These are phyloP conservation scores for Noccaea bulbosa DNA, from an alignment of 345 rosid genomes.

Conservation along the genomic window DNA sequence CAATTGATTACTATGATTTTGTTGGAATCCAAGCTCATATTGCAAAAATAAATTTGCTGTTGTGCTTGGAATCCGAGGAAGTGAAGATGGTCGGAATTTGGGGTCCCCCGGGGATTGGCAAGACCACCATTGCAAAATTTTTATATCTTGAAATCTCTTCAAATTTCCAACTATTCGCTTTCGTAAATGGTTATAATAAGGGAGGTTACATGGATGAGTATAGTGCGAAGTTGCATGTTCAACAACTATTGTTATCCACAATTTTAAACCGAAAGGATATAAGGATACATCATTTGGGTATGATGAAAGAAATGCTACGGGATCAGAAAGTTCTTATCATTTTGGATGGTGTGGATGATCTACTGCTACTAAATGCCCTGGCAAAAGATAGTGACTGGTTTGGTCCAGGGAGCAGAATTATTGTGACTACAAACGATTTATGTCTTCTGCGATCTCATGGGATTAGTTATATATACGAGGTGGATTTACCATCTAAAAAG, in stretches of 20 bases:
- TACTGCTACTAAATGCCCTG: background rate
- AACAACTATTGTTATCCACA: conserved; percentile 38
- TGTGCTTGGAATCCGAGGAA: background rate
- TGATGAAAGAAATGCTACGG: background rate
- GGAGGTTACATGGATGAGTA: background rate
- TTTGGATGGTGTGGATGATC: conserved; percentile 20
- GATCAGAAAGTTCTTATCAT: conserved; percentile 20
- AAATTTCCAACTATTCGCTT: background rate
- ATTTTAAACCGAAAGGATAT: conserved; percentile 29
- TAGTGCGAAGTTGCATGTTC: conserved; percentile 30
- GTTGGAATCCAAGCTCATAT: conserved; percentile 41
- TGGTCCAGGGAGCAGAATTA: conserved; percentile 28
- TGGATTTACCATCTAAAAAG: background rate
- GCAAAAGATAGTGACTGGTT: background rate
- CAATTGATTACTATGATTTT: background rate
- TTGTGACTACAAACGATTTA: conserved; percentile 13
- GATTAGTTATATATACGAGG: background rate
- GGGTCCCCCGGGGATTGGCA: conserved; percentile 53
- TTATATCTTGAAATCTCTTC: background rate
- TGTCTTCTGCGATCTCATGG: conserved; percentile 7
- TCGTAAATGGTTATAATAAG: background rate
- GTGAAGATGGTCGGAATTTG: conserved; percentile 43
- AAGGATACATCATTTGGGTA: background rate
- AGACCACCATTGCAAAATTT: conserved; percentile 48
- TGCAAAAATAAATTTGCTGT: background rate